phyloP scores from a whole-genome alignment of 345 rosid genomes.

The Camelina laxa region DNA sequence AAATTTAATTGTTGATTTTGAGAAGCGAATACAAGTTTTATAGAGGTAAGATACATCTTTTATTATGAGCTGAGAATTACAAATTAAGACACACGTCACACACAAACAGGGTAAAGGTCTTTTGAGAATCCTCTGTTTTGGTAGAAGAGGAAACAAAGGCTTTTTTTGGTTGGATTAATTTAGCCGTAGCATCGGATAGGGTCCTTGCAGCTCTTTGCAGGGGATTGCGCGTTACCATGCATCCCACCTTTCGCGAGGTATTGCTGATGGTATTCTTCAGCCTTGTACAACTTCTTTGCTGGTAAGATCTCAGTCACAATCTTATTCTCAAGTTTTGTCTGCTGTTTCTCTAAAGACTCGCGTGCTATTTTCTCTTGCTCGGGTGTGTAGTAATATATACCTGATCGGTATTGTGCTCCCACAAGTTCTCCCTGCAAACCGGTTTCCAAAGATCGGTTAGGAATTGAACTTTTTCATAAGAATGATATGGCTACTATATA shows the following conservation, averaged over 20 bases:
- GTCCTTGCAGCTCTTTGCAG: conserved; percentile 84
- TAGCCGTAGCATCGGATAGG: conserved; percentile 92
- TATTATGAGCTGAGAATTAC: conserved; percentile 13
- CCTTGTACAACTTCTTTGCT: conserved; percentile 85
- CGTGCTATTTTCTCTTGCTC: conserved; percentile 83
- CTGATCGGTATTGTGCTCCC: conserved; percentile 91
- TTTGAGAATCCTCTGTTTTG: conserved; percentile 13
- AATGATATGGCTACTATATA: background rate
- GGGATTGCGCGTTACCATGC: conserved; percentile 75
- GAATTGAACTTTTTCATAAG: background rate
- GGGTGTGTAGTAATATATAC: conserved; percentile 70
- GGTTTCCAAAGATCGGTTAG: background rate
- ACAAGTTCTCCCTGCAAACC: conserved; percentile 68
- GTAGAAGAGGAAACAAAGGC: background rate
- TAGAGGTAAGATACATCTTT: background rate
- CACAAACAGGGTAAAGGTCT: background rate
- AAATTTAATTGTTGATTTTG: background rate
- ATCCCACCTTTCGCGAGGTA: conserved; percentile 90
- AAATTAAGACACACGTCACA: background rate
- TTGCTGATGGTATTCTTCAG: conserved; percentile 94
- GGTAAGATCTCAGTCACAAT: conserved; percentile 88
- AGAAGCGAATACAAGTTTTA: background rate
- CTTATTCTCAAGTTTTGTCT: conserved; percentile 59
- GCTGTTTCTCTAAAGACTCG: conserved; percentile 68
- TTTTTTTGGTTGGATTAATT: conserved; percentile 5